These are phyloP conservation scores for Asterophora parasitica DNA, from an alignment of 768 basidiomycete genomes.

Conservation along the genomic window DNA sequence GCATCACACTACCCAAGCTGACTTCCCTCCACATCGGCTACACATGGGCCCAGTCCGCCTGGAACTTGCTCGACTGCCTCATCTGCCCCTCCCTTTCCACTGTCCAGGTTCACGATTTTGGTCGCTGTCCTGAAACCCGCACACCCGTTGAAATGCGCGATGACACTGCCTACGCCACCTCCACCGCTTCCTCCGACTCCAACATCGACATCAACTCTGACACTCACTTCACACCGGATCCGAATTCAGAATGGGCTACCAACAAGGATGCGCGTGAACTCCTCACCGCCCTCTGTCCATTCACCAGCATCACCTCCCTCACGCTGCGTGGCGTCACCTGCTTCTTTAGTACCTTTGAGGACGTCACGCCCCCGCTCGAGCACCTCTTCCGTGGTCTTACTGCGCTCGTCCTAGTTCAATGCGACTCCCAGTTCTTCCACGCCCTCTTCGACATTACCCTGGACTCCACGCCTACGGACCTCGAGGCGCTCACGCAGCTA, in stretches of 20 bases:
- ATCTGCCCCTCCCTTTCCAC: conserved; percentile 12
- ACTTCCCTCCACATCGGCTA: conserved; percentile 15
- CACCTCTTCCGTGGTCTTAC: conserved; percentile 12
- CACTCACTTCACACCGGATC: no score
- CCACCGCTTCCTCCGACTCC: no score
- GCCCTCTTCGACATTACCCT: conserved; percentile 10
- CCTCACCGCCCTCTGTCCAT: conserved; percentile 8
- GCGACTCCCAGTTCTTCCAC: conserved; percentile 12
- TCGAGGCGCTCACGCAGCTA: conserved; percentile 12
- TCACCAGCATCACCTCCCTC: conserved; percentile 7
- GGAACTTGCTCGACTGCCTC: conserved; percentile 6
- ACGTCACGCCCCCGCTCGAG: conserved; percentile 7
- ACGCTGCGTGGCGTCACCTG: conserved; percentile 16
- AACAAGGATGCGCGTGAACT: conserved; percentile 11
- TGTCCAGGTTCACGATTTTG: conserved; percentile 12
- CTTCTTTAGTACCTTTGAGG: conserved; percentile 10
- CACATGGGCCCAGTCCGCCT: conserved; percentile 6
- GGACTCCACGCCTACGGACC: neutral
- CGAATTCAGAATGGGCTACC: neutral
- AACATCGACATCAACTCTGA: no score
- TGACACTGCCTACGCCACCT: neutral
- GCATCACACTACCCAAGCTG: conserved; percentile 12
- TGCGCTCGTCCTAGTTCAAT: conserved; percentile 10
- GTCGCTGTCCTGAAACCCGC: conserved; percentile 10
- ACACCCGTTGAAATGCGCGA: conserved; percentile 1